A percentile compares a stretch with the other conserved stretches of the same genome.
These are phyloP conservation scores for Cadophora gregata DNA, from an alignment of 2,329 filamentous ascomycete species.

Conservation along the genomic window DNA sequence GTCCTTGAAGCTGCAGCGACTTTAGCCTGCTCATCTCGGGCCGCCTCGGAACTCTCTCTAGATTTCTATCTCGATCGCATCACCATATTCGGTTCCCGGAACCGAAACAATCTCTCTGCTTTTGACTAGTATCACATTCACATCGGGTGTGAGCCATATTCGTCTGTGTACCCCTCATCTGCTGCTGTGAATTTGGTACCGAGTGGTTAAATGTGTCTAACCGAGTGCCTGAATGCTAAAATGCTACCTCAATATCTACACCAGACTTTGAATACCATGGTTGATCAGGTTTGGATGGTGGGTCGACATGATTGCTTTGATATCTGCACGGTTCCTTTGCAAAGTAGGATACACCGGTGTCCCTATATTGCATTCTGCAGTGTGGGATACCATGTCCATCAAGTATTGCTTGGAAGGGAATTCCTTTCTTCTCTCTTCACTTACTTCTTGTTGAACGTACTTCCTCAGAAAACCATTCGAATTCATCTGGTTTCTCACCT, in stretches of 20 bases:
- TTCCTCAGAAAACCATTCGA: not conserved
- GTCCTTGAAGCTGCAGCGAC: not conserved
- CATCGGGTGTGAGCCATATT: not conserved
- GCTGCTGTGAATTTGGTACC: not conserved
- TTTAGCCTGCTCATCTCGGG: slow-evolving; percentile 3
- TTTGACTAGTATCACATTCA: not conserved
- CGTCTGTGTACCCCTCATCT: not conserved
- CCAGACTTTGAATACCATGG: not conserved
- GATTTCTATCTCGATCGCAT: not conserved
- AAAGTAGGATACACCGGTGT: not conserved
- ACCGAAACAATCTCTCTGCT: not conserved
- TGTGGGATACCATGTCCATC: not conserved
- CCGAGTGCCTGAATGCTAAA: slow-evolving; percentile 4
- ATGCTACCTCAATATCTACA: slow-evolving; percentile 3
- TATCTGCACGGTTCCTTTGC: not conserved
- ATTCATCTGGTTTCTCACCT: not conserved
- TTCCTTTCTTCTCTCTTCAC: not conserved
- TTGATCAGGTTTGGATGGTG: no score
- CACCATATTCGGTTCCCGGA: not conserved
- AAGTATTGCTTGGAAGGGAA: not conserved
- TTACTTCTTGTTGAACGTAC: not conserved
- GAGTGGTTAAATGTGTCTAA: not conserved
- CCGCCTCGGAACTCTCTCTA: not conserved
- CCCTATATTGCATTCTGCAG: not conserved
- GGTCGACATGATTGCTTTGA: not conserved